Evolutionary conservation across 768 basidiomycete species (phyloP), one percentile per base, ranked within the genome.

Genomic region (Amyloporia xantha): DNA sequence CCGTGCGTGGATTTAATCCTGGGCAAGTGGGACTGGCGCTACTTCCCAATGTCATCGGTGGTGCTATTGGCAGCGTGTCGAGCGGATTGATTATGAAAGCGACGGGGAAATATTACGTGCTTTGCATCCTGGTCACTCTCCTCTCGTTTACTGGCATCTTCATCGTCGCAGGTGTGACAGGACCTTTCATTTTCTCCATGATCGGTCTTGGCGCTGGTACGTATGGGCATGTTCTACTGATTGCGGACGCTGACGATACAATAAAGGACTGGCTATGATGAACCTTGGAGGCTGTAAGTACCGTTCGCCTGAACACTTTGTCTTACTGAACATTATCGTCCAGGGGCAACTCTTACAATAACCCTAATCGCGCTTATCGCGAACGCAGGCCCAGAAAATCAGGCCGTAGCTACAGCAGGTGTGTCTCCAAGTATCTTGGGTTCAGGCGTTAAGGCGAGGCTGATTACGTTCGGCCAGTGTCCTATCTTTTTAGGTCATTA

Each of bases 391-490:
- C 70, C 71, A 19, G 71, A 66, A 27, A 78, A 83, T 56, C 81
- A 83, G 57, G 82, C 81, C 6, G 76, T 82, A 33, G 80, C 81
- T 1, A 84, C 80, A 9, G 81, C 81, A 30, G 77, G 81, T 77
- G 30, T 4, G 69, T 2, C 11, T 13, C n/a, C 44, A 19, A 35
- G 6, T 36, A 27, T 37, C 11, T 39, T 4, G 15, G 24, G 2
- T 17, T 38, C 30, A 15, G 2, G 21, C 10, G 27, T 21, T 17
- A 42, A 20, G 4, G 4, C 12, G 24, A 43, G 7, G 24, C 44
- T 45, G 20, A 45, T 33, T 5, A 11, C 13, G 5, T 5, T 3
- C 41, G 26, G 20, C 5, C 55, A 81, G 81, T 78, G 1, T 81
- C 79, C 0, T 82, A 82, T 59, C 78, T 84, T 28, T 83, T 83